Percentiles rank a stretch among this genome's conserved stretches.
Conservation (phyloP, 768 basidiomycete species). For the Roridomyces roridus region DNA sequence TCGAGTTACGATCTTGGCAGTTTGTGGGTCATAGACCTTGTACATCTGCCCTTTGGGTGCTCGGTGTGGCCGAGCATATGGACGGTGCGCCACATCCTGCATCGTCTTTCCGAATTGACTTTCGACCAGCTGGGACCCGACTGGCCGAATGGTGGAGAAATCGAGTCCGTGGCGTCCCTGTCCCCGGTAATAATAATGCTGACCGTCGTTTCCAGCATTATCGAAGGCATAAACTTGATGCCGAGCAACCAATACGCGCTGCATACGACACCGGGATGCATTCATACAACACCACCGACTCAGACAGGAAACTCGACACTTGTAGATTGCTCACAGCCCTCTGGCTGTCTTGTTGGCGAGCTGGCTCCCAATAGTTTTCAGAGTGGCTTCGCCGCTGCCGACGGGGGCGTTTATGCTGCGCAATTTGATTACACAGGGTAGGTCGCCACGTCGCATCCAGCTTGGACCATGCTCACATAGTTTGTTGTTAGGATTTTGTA, state of each 20-base stretch:
- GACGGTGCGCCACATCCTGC: constrained; percentile 39
- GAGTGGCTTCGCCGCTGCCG: constrained; percentile 65
- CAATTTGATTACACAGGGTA: constrained; percentile 63
- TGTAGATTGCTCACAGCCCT: constrained; percentile 60
- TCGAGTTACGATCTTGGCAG: constrained; percentile 50
- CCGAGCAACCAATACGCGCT: constrained; percentile 76
- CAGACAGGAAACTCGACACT: constrained; percentile 58
- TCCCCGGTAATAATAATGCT: not conserved
- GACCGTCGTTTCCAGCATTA: constrained; percentile 49
- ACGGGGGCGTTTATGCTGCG: constrained; percentile 80
- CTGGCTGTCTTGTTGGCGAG: constrained; percentile 73
- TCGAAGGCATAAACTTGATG: constrained; percentile 84
- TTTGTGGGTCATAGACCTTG: constrained; percentile 50
- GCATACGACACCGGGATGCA: constrained; percentile 64
- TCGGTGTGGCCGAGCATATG: constrained; percentile 62
- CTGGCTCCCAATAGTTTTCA: constrained; percentile 68
- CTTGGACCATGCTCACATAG: not conserved
- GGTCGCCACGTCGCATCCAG: not conserved
- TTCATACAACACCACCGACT: constrained; percentile 38
- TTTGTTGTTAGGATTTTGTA: constrained; percentile 23
- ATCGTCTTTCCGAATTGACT: not conserved
- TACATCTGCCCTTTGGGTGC: constrained; percentile 58
- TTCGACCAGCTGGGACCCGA: constrained; percentile 31
- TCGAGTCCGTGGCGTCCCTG: constrained; percentile 39
- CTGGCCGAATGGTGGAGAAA: constrained; percentile 57